Percentiles rank a stretch among this genome's conserved stretches.
phyloP scores from a whole-genome alignment of 1,284 basidiomycete genomes.

The Microbotryum violaceum region DNA sequence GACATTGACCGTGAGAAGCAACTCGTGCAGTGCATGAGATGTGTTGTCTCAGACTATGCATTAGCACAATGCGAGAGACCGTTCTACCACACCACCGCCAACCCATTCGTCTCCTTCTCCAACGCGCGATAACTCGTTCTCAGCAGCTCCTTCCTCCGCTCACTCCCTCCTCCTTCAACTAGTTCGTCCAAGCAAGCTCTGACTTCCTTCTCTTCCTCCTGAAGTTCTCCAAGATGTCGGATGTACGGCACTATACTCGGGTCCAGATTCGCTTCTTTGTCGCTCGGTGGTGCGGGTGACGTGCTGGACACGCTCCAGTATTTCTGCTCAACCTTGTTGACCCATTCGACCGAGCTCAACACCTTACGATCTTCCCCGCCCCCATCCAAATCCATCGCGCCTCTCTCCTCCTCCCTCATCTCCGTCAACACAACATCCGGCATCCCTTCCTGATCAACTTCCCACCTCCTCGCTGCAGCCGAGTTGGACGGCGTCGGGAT shows the following conservation, averaged over 20 bases:
- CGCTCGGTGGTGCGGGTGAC: background rate
- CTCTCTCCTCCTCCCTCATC: constrained; percentile 17
- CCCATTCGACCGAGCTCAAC: constrained; percentile 31
- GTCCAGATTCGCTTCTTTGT: constrained; percentile 1
- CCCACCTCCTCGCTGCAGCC: constrained; percentile 40
- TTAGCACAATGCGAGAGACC: background rate
- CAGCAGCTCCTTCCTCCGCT: constrained; percentile 50
- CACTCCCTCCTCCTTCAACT: constrained; percentile 42
- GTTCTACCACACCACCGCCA: constrained; percentile 70
- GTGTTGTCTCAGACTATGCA: too few relatives aligned
- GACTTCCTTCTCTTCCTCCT: constrained; percentile 47
- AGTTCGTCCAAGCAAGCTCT: constrained; percentile 46
- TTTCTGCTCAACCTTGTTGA: constrained; percentile 28
- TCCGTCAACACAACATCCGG: constrained; percentile 40
- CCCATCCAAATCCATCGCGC: constrained; percentile 33
- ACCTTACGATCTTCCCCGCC: constrained; percentile 16
- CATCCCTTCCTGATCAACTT: constrained; percentile 48
- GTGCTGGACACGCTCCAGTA: constrained; percentile 20
- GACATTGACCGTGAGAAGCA: too few relatives aligned
- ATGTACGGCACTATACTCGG: constrained; percentile 23
- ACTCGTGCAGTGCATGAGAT: too few relatives aligned
- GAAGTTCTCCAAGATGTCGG: constrained; percentile 6
- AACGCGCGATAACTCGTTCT: constrained; percentile 79
- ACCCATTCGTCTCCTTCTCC: constrained; percentile 63
- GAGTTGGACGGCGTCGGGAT: constrained; percentile 51